These are phyloP conservation scores for Thamnidium elegans DNA, from an alignment of 192 early-diverging fungal genomes.

Conservation along the genomic window DNA sequence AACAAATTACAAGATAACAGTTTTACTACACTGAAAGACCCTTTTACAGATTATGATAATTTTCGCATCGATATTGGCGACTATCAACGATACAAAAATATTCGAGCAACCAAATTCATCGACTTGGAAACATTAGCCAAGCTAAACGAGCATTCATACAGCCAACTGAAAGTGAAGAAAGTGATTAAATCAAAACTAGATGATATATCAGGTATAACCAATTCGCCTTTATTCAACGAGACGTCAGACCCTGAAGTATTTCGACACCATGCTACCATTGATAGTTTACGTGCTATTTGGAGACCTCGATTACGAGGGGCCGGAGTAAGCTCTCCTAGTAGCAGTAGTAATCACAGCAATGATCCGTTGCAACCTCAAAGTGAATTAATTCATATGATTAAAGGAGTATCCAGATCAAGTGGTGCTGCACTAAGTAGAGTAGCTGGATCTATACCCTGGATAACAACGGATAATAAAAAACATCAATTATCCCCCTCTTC, in stretches of 20 bases:
- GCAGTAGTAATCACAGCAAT: conserved; percentile 3
- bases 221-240: conserved; percentile 31
- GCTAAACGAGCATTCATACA: conserved; percentile 34
- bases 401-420: conserved; percentile 38
- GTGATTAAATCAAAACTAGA: conserved; percentile 54
- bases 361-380: neutral
- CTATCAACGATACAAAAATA: conserved; percentile 40
- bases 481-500: neutral
- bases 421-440: conserved; percentile 30
- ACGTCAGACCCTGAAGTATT: conserved; percentile 47
- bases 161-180: conserved; percentile 46
- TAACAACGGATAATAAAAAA: neutral
- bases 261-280: conserved; percentile 40
- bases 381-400: conserved; percentile 35
- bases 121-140: conserved; percentile 34
- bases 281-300: conserved; percentile 46
- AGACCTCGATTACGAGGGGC: conserved; percentile 27
- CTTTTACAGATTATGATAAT: conserved; percentile 42
- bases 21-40: conserved; percentile 50
- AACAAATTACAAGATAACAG: conserved; percentile 46
- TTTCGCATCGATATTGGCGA: conserved; percentile 40
- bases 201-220: conserved; percentile 45
- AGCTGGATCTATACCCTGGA: conserved; percentile 29
- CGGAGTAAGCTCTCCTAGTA: too few relatives aligned
- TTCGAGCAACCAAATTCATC: conserved; percentile 27